Percentiles rank a stretch among this genome's conserved stretches.
Conservation (phyloP, 2,329 filamentous ascomycete genomes). For the Cordyceps fumosorosea region DNA sequence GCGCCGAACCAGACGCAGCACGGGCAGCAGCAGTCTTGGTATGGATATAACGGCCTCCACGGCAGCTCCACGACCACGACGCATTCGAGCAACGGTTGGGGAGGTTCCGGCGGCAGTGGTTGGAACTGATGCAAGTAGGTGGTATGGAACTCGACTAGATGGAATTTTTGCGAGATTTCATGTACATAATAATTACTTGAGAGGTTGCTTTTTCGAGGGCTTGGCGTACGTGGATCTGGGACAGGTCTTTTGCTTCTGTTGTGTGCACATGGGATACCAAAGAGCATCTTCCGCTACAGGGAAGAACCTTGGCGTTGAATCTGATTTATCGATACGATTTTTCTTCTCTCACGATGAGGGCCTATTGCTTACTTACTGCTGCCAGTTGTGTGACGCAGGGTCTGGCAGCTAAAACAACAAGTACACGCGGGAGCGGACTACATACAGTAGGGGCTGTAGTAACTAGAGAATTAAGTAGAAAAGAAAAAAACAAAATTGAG, state of each 20-base stretch:
- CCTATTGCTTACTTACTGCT: too few species aligned
- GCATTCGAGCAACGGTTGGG: not conserved
- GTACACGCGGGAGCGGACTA: too few species aligned
- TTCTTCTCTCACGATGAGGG: not conserved
- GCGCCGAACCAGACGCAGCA: not conserved
- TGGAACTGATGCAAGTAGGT: not conserved
- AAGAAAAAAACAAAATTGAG: too few species aligned
- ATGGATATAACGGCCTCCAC: slow-evolving; percentile 2
- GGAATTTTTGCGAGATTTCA: not conserved
- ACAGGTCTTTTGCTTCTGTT: not conserved
- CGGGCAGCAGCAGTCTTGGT: not conserved
- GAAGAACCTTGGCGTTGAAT: not conserved
- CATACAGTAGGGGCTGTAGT: too few species aligned
- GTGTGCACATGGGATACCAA: not conserved
- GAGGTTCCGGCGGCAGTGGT: not conserved
- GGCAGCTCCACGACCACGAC: not conserved
- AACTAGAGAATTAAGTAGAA: too few species aligned
- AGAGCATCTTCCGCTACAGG: not conserved
- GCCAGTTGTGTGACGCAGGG: too few species aligned
- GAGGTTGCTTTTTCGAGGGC: not conserved
- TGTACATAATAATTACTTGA: not conserved
- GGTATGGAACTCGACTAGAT: not conserved
- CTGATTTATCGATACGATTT: not conserved
- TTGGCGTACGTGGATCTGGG: not conserved
- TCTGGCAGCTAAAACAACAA: too few species aligned